Evolutionary conservation across 1,284 basidiomycete genomes (phyloP).

Genomic region (Naganishia liquefaciens): DNA sequence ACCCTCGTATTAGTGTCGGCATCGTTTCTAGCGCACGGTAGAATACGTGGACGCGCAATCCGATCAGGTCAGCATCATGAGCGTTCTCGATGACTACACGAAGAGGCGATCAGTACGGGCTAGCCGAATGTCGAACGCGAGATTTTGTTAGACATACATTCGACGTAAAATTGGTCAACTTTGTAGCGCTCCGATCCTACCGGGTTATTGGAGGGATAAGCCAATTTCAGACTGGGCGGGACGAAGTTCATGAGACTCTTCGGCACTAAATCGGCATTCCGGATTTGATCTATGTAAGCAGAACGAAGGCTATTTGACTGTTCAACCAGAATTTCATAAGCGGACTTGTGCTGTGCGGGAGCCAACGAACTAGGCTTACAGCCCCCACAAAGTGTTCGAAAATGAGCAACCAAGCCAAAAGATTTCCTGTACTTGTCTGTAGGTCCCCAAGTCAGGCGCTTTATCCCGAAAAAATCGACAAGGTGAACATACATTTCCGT

Average conservation of each 20-base stretch:
- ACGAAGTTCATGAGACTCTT: constrained; percentile 66
- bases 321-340: constrained; percentile 58
- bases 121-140: too few relatives aligned
- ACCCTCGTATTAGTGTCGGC: constrained; percentile 78
- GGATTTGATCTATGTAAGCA: constrained; percentile 80
- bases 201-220: constrained; percentile 61
- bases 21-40: constrained; percentile 78
- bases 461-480: not conserved
- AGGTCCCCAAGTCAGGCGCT: not conserved
- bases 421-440: constrained; percentile 47
- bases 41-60: constrained; percentile 85
- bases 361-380: constrained; percentile 58
- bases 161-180: constrained; percentile 81
- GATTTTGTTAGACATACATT: constrained; percentile 60
- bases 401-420: constrained; percentile 87
- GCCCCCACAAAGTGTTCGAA: constrained; percentile 85
- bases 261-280: constrained; percentile 66
- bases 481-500: constrained; percentile 1
- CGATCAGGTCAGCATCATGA: constrained; percentile 52
- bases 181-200: constrained; percentile 73
- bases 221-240: constrained; percentile 16
- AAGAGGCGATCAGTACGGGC: not conserved
- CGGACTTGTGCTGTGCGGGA: not conserved
- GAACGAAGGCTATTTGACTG: constrained; percentile 52
- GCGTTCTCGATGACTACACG: constrained; percentile 26